phyloP scores from a whole-genome alignment of 2,329 filamentous ascomycete genomes.

The Colletotrichum filicis region DNA sequence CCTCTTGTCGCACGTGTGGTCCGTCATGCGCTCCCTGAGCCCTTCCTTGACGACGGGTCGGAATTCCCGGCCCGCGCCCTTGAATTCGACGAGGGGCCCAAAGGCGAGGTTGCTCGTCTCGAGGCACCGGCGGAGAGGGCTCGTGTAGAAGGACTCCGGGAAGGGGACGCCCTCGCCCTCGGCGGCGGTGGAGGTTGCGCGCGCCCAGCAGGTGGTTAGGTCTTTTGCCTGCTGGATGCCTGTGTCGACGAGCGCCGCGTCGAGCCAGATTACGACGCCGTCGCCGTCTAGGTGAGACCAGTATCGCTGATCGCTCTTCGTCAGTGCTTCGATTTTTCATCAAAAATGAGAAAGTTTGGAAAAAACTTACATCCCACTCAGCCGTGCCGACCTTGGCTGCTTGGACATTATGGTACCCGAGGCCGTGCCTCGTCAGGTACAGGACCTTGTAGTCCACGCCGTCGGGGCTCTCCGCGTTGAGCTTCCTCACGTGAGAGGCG shows the following conservation, averaged over 20 bases:
- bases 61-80: constrained; percentile 40
- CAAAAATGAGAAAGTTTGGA: not conserved
- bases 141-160: too few relatives aligned
- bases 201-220: constrained; percentile 63
- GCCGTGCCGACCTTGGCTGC: constrained; percentile 66
- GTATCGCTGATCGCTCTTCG: constrained; percentile 40
- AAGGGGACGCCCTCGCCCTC: too few relatives aligned
- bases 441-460: constrained; percentile 65
- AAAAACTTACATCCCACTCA: constrained; percentile 61
- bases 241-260: constrained; percentile 59
- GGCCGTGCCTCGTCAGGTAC: constrained; percentile 66
- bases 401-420: constrained; percentile 61
- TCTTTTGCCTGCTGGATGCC: constrained; percentile 64
- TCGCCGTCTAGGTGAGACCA: constrained; percentile 54
- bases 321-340: not conserved
- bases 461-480: constrained; percentile 54
- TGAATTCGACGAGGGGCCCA: too few relatives aligned
- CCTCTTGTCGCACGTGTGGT: constrained; percentile 71
- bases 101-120: too few relatives aligned
- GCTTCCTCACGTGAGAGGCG: constrained; percentile 53
- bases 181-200: constrained; percentile 40
- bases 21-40: constrained; percentile 68
- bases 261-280: constrained; percentile 50
- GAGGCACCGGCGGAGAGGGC: too few relatives aligned
- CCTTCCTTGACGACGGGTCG: constrained; percentile 65